Base-by-base conservation (phyloP, 208 protist genomes). In the Porcisia deanei region DNA sequence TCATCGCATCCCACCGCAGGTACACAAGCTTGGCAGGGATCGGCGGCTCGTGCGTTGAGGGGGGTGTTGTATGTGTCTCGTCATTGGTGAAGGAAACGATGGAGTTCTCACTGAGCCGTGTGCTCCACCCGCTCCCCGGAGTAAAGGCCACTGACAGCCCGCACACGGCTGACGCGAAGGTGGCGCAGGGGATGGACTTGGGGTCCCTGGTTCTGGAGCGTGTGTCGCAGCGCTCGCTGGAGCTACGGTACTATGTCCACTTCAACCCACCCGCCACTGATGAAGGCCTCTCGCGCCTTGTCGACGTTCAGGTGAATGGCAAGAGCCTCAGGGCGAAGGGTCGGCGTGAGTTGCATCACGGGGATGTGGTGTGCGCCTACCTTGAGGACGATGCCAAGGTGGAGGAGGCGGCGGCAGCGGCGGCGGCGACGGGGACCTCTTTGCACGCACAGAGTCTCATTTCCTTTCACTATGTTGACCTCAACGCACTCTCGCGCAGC, bases 391-490 rank as follows among this genome's bases (percentile, higher is more conserved):
- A 22, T 12, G 66, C 66, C 4, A 25, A 57, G 47, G 47, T 20
- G 41, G 66, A 57, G 16, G 66, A 39, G 61, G 65, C 77, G 16
- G 47, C 47, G 30, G 55, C 41, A 10, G 41, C 53, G 37, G 77
- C 45, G 34, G 53, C 65, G 47, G 66, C 41, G 16, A 25, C 66
- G 16, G 47, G 22, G 18, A 18, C 20, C 4, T 67, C 61, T 37
- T 59, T 71, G 37, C 57, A 61, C 3, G 81, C 87, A 60, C 85
- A 92, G 64, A 83, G 73, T 71, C 71, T 92, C 16, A 61, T 94
- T 18, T 79, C 83, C 7, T 91, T 92, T 55, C 90, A 94, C 79
- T 94, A 86, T 59, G 85, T 94, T 41, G 90, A 94, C 71, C 82
- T 90, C 30, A 92, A 91, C 70, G 85, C 79, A 45, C 78, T 94